Evolutionary conservation across 805 yeast genomes (phyloP), one percentile per base, ranked within the genome.

Genomic region (Wickerhamomyces hampshirensis): DNA sequence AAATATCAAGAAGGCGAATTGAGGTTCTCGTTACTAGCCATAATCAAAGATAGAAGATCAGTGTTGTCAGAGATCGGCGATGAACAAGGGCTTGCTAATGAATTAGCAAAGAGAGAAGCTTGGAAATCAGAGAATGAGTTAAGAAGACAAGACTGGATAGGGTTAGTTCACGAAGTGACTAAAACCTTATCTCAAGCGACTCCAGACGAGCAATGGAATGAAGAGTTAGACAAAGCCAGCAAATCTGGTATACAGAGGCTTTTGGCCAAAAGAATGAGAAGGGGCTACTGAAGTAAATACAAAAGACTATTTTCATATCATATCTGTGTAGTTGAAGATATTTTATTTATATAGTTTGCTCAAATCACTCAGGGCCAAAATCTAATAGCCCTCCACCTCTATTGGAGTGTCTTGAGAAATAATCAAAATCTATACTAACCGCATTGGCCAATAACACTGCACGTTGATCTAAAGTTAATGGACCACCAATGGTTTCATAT

Each of bases 351-450:
- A n/a, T n/a, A n/a, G n/a, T n/a, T n/a, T n/a, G n/a, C n/a, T n/a
- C n/a, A n/a, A n/a, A n/a, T 21, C 24, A 21, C 24, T 21, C 24
- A 21, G 40, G 23, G n/a, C 53, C 53, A 35, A 46, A 42, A 5
- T 31, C 35, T 6, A 48, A 15, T 16, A 47, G 14, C 4, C 46
- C 43, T 21, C 67, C 64, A 12, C 80, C 73, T 19, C 73, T 71
- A 16, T 71, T 69, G 26, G 78, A 69, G 57, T 89, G 97, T 57
- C 98, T 73, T n/a, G 96, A 85, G 60, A 93, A 93, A 63, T 89
- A 93, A 61, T 93, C 98, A 60, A 87, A 93, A 59, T 93, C 98
- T 42, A 93, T 82, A 40, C 95, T 83, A 2, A 93, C 81, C 0
- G 97, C 95, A 42, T 83, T 84, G 0, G 87, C 95, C 37, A 93